Evolutionary conservation across 2,329 filamentous ascomycete species (phyloP).

Genomic region (Phaeophleospora eucalypticola): DNA sequence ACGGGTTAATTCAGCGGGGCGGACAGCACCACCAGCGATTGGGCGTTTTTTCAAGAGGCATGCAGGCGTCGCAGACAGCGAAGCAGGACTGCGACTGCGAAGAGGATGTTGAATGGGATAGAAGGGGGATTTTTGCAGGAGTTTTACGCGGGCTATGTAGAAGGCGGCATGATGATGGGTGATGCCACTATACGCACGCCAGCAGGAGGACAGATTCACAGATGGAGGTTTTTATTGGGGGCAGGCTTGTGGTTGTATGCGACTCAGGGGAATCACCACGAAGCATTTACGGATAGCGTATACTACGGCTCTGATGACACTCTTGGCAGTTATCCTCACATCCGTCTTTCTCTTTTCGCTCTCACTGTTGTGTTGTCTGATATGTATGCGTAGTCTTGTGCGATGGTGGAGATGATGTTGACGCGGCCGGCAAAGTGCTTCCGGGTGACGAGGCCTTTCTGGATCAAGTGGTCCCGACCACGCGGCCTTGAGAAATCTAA

Average conservation of each 20-base stretch:
- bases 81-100: background rate
- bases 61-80: background rate
- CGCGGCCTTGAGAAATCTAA: too few relatives aligned
- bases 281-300: background rate
- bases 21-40: background rate
- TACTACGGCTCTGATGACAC: background rate
- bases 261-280: background rate
- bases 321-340: too few relatives aligned
- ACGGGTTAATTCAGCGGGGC: background rate
- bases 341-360: too few relatives aligned
- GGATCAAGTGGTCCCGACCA: too few relatives aligned
- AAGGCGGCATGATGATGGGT: background rate
- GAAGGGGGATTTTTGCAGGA: constrained; percentile 1
- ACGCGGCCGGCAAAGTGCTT: background rate
- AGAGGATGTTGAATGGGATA: background rate
- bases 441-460: too few relatives aligned
- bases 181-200: too few relatives aligned
- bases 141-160: constrained; percentile 1
- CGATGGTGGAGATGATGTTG: background rate
- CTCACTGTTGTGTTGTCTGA: too few relatives aligned
- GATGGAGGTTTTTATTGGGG: too few relatives aligned
- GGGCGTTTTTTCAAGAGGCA: background rate
- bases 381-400: too few relatives aligned
- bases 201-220: too few relatives aligned
- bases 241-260: background rate